Evolutionary conservation across 768 basidiomycete genomes (phyloP).

Genomic region (Terana coerulea): DNA sequence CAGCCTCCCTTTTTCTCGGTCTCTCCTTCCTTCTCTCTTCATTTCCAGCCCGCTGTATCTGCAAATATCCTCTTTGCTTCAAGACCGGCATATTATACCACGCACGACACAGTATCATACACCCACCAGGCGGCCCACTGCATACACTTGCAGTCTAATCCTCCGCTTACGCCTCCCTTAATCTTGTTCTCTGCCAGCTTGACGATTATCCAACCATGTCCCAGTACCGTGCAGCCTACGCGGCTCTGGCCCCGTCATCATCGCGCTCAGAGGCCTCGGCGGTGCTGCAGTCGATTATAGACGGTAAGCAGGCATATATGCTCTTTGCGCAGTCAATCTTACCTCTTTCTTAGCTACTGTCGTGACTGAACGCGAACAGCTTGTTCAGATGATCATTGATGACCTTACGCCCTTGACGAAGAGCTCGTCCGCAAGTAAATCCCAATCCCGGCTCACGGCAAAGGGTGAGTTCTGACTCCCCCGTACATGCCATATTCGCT

Average conservation of each 20-base stretch:
- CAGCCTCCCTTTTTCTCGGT: neutral
- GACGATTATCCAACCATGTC: constrained; percentile 33
- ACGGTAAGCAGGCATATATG: constrained; percentile 34
- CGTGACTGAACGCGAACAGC: constrained; percentile 42
- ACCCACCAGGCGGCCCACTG: constrained; percentile 2
- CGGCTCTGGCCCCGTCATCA: constrained; percentile 44
- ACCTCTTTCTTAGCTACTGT: constrained; percentile 34
- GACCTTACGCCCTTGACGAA: constrained; percentile 41
- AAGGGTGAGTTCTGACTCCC: constrained; percentile 45
- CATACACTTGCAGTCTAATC: no score
- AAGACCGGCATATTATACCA: neutral
- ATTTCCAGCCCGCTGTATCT: neutral
- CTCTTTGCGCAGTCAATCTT: neutral
- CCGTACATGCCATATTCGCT: neutral
- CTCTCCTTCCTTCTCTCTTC: constrained; percentile 6
- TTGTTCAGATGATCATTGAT: constrained; percentile 54
- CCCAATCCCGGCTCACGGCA: constrained; percentile 45
- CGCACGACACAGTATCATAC: neutral
- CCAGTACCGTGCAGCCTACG: constrained; percentile 42
- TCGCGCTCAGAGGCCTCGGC: constrained; percentile 40
- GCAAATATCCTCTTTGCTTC: neutral
- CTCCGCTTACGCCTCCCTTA: neutral
- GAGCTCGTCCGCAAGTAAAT: constrained; percentile 34
- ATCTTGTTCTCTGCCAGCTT: neutral
- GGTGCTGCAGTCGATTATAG: constrained; percentile 48